Evolutionary conservation across 2,329 filamentous ascomycete species (phyloP).

Genomic region (Pseudogymnoascus sp.): DNA sequence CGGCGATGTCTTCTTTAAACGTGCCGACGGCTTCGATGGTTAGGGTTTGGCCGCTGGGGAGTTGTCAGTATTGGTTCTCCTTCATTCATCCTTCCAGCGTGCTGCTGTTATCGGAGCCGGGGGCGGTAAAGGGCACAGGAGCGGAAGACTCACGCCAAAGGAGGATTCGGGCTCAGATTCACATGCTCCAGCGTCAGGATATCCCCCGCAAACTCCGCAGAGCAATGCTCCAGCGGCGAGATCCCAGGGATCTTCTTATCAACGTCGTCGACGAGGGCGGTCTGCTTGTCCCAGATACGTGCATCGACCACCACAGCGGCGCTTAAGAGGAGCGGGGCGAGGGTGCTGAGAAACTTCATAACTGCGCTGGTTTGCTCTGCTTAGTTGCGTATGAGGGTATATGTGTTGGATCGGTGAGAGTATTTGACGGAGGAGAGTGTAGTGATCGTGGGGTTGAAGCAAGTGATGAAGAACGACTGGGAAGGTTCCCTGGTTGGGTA

Average conservation of each 20-base stretch:
- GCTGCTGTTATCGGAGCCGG: too few relatives aligned
- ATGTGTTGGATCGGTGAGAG: not conserved
- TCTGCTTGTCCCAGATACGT: conserved; percentile 39
- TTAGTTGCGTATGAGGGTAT: not conserved
- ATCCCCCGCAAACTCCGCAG: conserved; percentile 55
- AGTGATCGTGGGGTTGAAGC: too few relatives aligned
- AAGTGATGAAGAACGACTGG: too few relatives aligned
- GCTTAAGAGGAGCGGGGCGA: conserved; percentile 26
- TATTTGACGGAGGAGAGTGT: not conserved
- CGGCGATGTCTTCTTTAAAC: conserved; percentile 61
- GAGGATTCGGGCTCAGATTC: conserved; percentile 78
- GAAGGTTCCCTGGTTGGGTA: conserved; percentile 3
- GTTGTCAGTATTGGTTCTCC: too few relatives aligned
- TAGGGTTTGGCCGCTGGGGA: conserved; percentile 67
- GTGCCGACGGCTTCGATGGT: conserved; percentile 69
- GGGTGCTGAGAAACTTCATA: conserved; percentile 26
- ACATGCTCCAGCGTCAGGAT: conserved; percentile 70
- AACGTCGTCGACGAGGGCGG: conserved; percentile 39
- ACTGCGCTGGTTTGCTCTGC: not conserved
- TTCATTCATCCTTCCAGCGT: too few relatives aligned
- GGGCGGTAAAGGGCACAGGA: too few relatives aligned
- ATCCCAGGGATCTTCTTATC: conserved; percentile 60
- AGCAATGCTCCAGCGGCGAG: conserved; percentile 76
- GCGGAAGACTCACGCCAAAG: conserved; percentile 58
- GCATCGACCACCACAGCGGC: not conserved